Conservation (phyloP, 2,329 filamentous ascomycete species). For the Trichoderma sp. region DNA sequence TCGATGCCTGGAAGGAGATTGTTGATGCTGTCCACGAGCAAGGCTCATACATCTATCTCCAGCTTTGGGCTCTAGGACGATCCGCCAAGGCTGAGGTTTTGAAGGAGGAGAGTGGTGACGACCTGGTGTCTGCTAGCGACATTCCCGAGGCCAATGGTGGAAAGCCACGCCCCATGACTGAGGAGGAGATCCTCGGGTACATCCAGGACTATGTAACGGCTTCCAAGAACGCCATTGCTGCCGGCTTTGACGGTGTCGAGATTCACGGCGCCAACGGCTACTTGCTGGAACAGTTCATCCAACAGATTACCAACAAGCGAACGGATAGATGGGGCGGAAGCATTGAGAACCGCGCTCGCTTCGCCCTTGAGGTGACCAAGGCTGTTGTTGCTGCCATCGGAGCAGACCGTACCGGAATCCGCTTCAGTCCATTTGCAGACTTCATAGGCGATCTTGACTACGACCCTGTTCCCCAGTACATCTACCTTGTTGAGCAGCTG, state of each 20-base stretch:
- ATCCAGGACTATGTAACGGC: slow-evolving; percentile 62
- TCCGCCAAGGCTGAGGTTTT: slow-evolving; percentile 29
- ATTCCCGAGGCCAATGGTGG: background rate
- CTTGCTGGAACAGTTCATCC: slow-evolving; percentile 64
- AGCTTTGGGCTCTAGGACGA: slow-evolving; percentile 66
- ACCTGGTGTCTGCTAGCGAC: slow-evolving; percentile 3
- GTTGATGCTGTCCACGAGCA: slow-evolving; percentile 65
- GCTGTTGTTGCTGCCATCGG: slow-evolving; percentile 47
- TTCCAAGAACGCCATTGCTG: slow-evolving; percentile 57
- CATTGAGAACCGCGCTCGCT: slow-evolving; percentile 54
- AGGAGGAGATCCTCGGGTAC: slow-evolving; percentile 62
- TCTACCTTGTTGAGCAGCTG: slow-evolving; percentile 11
- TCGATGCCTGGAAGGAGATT: slow-evolving; percentile 61
- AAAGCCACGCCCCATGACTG: background rate
- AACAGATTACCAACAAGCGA: slow-evolving; percentile 50
- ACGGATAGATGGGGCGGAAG: slow-evolving; percentile 57
- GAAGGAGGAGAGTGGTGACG: background rate
- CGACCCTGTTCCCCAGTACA: background rate
- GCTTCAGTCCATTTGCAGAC: slow-evolving; percentile 56
- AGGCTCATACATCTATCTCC: slow-evolving; percentile 61
- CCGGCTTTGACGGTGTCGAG: slow-evolving; percentile 72
- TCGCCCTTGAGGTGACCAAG: slow-evolving; percentile 52
- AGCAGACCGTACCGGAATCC: slow-evolving; percentile 52
- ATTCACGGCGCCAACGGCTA: slow-evolving; percentile 60
- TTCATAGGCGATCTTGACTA: background rate